Percentiles rank a stretch among this genome's conserved stretches.
These are phyloP conservation scores for Ceratocystis colombiana DNA, from an alignment of 2,329 filamentous ascomycete species.

Conservation along the genomic window DNA sequence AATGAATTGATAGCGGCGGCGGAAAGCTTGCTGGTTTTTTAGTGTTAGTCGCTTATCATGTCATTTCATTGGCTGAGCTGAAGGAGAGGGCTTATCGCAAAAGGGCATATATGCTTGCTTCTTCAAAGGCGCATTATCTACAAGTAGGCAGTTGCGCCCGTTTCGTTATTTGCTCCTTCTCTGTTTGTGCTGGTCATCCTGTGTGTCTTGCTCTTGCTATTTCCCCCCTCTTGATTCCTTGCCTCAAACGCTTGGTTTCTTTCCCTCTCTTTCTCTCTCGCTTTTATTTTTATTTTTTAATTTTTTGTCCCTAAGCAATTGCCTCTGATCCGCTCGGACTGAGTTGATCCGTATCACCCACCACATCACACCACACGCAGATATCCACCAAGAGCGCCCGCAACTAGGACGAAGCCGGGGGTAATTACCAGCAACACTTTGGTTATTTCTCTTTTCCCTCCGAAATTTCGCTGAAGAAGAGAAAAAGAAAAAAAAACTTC, in stretches of 20 bases:
- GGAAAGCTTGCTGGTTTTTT: not conserved
- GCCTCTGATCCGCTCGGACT: not conserved
- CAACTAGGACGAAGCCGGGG: slow-evolving; percentile 10
- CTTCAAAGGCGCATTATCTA: not conserved
- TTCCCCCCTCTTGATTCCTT: not conserved
- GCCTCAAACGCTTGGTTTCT: no score
- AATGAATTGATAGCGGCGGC: not conserved
- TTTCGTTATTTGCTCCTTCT: not conserved
- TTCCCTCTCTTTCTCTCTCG: no score
- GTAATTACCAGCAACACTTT: not conserved
- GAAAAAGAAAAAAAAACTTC: slow-evolving; percentile 6
- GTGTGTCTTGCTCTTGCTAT: not conserved
- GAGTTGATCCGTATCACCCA: not conserved
- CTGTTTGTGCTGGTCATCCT: not conserved
- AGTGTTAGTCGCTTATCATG: slow-evolving; percentile 1
- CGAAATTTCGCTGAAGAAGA: not conserved
- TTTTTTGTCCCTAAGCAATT: not conserved
- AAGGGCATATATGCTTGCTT: no score
- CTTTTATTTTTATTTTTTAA: no score
- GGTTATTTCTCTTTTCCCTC: not conserved
- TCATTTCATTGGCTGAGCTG: not conserved
- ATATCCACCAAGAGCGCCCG: slow-evolving; percentile 1
- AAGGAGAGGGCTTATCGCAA: not conserved
- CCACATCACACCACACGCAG: no score
- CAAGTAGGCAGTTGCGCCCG: slow-evolving; percentile 3